phyloP scores from a whole-genome alignment of 1,284 basidiomycete genomes.

The Bjerkandera adusta region DNA sequence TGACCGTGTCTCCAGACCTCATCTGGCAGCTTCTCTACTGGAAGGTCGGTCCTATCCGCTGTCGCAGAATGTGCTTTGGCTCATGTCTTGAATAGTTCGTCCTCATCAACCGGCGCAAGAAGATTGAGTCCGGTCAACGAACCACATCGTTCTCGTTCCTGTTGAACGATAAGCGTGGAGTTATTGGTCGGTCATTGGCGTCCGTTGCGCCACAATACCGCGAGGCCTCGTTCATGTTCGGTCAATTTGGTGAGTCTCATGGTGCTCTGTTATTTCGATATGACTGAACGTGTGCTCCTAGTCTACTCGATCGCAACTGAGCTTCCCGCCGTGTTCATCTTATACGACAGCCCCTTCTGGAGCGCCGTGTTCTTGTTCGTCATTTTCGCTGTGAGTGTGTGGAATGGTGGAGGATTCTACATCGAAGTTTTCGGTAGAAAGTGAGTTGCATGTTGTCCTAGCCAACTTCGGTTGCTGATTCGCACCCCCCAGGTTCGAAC shows the following conservation, averaged over 20 bases:
- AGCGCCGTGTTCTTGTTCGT: slow-evolving; percentile 75
- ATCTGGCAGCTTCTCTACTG: slow-evolving; percentile 90
- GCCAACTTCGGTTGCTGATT: slow-evolving; percentile 4
- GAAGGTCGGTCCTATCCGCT: slow-evolving; percentile 56
- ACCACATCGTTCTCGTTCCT: slow-evolving; percentile 85
- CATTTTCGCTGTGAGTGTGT: slow-evolving; percentile 80
- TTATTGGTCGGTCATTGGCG: slow-evolving; percentile 72
- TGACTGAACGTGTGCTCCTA: slow-evolving; percentile 29
- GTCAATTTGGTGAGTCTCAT: slow-evolving; percentile 68
- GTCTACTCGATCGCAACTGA: slow-evolving; percentile 88
- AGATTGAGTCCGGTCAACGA: slow-evolving; percentile 85
- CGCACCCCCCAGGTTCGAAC: slow-evolving; percentile 67
- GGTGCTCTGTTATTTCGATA: background rate
- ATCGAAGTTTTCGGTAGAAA: slow-evolving; percentile 96
- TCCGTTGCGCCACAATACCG: slow-evolving; percentile 60
- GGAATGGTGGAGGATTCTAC: slow-evolving; percentile 87
- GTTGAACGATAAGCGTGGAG: slow-evolving; percentile 81
- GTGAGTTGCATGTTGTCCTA: slow-evolving; percentile 43
- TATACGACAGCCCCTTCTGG: slow-evolving; percentile 76
- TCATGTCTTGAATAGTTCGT: too few species aligned
- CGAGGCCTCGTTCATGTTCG: slow-evolving; percentile 76
- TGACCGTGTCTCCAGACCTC: slow-evolving; percentile 52
- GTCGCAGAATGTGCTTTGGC: background rate
- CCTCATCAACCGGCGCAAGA: slow-evolving; percentile 77
- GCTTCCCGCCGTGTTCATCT: slow-evolving; percentile 78